phyloP scores from a whole-genome alignment of 2,329 filamentous ascomycete species.

The Sarocladium oryzae region DNA sequence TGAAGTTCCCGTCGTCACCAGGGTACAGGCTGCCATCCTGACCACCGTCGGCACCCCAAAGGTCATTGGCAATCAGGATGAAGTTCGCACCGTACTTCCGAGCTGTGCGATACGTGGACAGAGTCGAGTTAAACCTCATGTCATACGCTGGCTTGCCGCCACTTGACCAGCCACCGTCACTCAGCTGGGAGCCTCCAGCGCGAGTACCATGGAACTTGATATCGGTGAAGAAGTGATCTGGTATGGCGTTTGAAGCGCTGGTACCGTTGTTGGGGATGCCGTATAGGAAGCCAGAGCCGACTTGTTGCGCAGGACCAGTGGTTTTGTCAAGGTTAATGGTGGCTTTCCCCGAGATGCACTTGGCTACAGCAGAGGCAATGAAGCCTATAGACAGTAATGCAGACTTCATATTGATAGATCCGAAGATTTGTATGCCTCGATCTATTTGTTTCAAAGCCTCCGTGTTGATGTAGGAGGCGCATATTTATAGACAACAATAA shows the following conservation, averaged over 20 bases:
- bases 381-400: background rate
- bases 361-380: background rate
- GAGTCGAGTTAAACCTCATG: background rate
- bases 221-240: constrained; percentile 8
- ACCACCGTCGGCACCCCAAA: constrained; percentile 12
- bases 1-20: constrained; percentile 12
- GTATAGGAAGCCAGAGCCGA: background rate
- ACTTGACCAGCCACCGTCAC: background rate
- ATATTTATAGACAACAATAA: too few relatives aligned
- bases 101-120: constrained; percentile 1
- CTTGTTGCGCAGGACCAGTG: background rate
- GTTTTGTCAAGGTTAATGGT: background rate
- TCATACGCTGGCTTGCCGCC: constrained; percentile 1
- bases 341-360: constrained; percentile 2
- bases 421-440: too few relatives aligned
- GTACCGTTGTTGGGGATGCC: constrained; percentile 4
- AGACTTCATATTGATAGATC: background rate
- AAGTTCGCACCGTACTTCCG: constrained; percentile 7
- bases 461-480: background rate
- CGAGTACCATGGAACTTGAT: constrained; percentile 3
- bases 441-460: too few relatives aligned
- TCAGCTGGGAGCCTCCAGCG: constrained; percentile 2
- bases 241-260: background rate
- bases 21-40: constrained; percentile 10
- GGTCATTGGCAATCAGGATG: constrained; percentile 10